Evolutionary conservation across 2,329 filamentous ascomycete species (phyloP).

Genomic region (Venturia pyrina): DNA sequence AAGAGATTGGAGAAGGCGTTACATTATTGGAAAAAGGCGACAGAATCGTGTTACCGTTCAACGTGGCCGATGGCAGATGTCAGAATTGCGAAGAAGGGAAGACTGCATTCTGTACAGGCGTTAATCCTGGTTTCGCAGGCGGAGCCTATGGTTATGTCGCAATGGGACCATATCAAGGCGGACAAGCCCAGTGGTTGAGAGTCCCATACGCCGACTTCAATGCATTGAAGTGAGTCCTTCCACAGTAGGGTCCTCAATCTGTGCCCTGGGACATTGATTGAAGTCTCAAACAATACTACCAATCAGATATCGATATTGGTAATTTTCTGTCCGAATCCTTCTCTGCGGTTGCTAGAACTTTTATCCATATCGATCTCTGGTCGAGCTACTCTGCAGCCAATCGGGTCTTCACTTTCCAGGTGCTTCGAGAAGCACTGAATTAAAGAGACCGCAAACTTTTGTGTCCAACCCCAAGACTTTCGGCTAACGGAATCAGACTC

Average conservation of each 20-base stretch:
- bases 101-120: constrained; percentile 56
- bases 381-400: no score
- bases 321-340: no score
- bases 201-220: constrained; percentile 61
- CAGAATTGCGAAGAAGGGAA: constrained; percentile 54
- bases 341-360: no score
- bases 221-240: constrained; percentile 34
- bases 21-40: constrained; percentile 53
- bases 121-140: constrained; percentile 50
- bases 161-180: constrained; percentile 46
- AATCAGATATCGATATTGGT: no score
- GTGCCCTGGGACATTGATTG: no score
- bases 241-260: no score
- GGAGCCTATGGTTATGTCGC: constrained; percentile 52
- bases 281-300: no score
- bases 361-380: no score
- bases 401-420: no score
- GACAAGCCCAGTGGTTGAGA: constrained; percentile 54
- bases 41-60: constrained; percentile 55
- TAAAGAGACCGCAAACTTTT: no score
- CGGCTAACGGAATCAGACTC: constrained; percentile 23
- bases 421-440: no score
- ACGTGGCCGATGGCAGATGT: constrained; percentile 54
- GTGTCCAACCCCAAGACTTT: neutral
- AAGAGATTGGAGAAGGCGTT: constrained; percentile 47